A percentile compares a stretch with the other conserved stretches of the same genome.
Conservation (phyloP, 208 protist species). For the Acanthamoeba healyi region DNA sequence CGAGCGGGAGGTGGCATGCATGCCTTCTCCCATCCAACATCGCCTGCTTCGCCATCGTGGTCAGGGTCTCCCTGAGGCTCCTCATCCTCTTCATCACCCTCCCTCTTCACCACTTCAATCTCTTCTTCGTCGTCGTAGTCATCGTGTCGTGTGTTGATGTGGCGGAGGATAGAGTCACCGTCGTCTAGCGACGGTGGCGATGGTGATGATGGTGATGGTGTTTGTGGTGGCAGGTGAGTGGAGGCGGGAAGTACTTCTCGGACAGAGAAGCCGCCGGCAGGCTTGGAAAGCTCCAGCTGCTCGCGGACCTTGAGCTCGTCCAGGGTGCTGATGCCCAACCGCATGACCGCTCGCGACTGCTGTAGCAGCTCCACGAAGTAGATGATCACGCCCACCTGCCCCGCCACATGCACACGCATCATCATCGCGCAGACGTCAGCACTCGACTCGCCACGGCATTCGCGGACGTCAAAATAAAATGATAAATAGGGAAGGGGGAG, state of each 20-base stretch:
- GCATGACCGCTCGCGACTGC: slow-evolving; percentile 26
- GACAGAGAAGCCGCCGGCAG: slow-evolving; percentile 26
- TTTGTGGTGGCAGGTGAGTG: background rate
- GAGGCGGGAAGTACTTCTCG: slow-evolving; percentile 20
- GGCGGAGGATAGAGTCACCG: background rate
- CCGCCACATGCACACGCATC: background rate
- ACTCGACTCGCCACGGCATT: too few relatives aligned
- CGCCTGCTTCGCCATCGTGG: background rate
- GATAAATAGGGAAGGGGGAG: background rate
- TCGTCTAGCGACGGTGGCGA: background rate
- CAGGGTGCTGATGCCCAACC: slow-evolving; percentile 27
- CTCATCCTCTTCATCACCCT: background rate
- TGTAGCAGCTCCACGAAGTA: slow-evolving; percentile 47
- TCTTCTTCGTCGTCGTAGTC: too few relatives aligned
- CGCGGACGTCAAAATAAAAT: too few relatives aligned
- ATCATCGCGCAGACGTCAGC: background rate
- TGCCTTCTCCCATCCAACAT: slow-evolving; percentile 54
- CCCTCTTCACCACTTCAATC: too few relatives aligned
- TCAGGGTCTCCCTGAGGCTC: background rate
- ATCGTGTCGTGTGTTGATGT: background rate
- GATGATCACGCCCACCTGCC: slow-evolving; percentile 16
- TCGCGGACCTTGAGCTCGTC: slow-evolving; percentile 32
- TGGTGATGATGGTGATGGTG: background rate
- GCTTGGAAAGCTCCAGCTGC: background rate
- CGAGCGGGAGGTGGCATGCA: background rate